Evolutionary conservation across 192 early-diverging fungal species (phyloP).

Genomic region (Umbelopsis sp.): DNA sequence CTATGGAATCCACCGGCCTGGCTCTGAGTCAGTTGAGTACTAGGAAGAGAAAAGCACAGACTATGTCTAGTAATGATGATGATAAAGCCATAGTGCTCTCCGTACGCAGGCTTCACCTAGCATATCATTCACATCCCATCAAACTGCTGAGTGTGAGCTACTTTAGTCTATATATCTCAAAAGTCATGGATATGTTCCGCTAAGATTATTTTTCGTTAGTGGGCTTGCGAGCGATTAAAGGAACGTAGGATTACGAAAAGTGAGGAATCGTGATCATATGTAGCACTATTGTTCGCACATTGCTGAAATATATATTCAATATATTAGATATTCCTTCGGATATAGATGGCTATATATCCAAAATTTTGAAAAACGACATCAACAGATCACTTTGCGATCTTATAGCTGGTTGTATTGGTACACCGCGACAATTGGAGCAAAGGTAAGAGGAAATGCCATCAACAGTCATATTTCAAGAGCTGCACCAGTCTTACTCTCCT

Average conservation of each 20-base stretch:
- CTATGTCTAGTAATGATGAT: neutral
- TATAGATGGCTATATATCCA: neutral
- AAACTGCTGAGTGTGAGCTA: neutral
- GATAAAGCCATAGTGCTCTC: neutral
- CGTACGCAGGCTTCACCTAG: neutral
- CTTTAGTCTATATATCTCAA: neutral
- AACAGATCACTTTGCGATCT: neutral
- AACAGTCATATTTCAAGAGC: too few relatives aligned
- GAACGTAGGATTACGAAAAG: neutral
- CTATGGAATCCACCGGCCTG: neutral
- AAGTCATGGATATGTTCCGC: neutral
- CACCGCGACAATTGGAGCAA: too few relatives aligned
- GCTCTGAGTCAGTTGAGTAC: neutral
- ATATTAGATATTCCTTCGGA: neutral
- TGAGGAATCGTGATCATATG: neutral
- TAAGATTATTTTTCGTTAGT: neutral
- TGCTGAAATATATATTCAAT: neutral
- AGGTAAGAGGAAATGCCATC: too few relatives aligned
- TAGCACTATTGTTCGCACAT: too few relatives aligned
- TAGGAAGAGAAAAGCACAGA: neutral
- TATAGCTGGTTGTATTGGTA: neutral
- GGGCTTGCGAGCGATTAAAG: slow-evolving; percentile 6
- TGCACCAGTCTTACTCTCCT: too few relatives aligned
- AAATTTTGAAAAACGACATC: neutral
- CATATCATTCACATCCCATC: slow-evolving; percentile 2